Conservation (phyloP, 2,329 filamentous ascomycete genomes). For the Aspergillus sp. region DNA sequence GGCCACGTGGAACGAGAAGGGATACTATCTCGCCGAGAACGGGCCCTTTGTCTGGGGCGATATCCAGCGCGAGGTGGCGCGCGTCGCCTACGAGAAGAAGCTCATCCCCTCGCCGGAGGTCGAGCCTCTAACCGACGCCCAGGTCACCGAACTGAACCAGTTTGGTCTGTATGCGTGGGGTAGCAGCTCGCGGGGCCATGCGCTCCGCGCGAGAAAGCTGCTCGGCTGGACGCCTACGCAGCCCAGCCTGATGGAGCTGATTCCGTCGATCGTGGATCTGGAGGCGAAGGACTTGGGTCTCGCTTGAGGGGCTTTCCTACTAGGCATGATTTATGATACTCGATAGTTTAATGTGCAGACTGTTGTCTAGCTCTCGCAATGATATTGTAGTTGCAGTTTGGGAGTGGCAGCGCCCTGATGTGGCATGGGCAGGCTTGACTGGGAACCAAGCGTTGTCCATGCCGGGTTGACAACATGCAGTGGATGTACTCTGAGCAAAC, state of each 20-base stretch:
- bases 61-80: conserved; percentile 35
- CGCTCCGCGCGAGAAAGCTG: conserved; percentile 37
- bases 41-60: conserved; percentile 42
- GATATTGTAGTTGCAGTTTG: no score
- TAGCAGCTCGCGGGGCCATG: conserved; percentile 36
- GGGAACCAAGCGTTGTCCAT: no score
- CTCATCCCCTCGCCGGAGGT: conserved; percentile 46
- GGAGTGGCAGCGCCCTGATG: no score
- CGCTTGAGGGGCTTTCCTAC: conserved; percentile 9
- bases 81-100: conserved; percentile 54
- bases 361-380: no score
- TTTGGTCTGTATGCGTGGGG: conserved; percentile 38
- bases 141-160: conserved; percentile 44
- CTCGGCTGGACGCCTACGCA: conserved; percentile 41
- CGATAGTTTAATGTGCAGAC: not conserved
- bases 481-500: no score
- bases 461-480: no score
- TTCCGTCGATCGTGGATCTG: conserved; percentile 54
- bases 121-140: conserved; percentile 30
- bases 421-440: no score
- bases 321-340: conserved; percentile 2
- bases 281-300: conserved; percentile 45
- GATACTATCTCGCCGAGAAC: conserved; percentile 51
- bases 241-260: conserved; percentile 51
- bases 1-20: conserved; percentile 43